Base-by-base conservation (phyloP, 352 stramenopile species). In the Discostella stelligera region DNA sequence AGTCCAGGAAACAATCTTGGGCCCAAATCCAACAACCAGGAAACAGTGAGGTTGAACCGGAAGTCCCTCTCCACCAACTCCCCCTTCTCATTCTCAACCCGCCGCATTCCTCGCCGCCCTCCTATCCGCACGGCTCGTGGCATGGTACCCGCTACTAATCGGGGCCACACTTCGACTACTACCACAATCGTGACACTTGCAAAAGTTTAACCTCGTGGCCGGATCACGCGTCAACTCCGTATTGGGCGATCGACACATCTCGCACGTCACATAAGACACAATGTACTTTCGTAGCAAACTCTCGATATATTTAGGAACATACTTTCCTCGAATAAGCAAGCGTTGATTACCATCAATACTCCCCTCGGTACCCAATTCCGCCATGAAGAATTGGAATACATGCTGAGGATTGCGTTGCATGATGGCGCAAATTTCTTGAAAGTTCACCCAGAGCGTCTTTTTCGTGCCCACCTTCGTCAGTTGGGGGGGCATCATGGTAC, bases 361-460 rank as follows among this genome's bases (percentile, higher is more conserved):
- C 58, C 97, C 97, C 88, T 99, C 96, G 5, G 97, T 99, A 79
- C 97, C 97, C n/a, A 99, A 84, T 85, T 99, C 97, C 13, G 97
- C 95, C 74, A 99, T 95, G 77, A 98, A 98, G 84, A 99, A 99
- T 76, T 98, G 95, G 68, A 98, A 97, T 69, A 99, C 97, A 90
- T 99, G 97, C 79, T 99, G 96, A 4, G 96, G 95, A 82, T 93
- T 96, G 66, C 97, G 94, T 81, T 98, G 96, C 96, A 99, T 99
- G 91, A 98, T 98, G 79, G 96, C 95, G 79, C 96, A 98, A 74
- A 94, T 93, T 67, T 99, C 97, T 87, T 98, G 96, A 84, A 98
- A 99, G 90, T 99, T 99, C 50, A 98, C 94, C 96, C 96, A 99
- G 66, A 98, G 83, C 23, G 96, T 99, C 93, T 99, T 99, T 88